Evolutionary conservation across 495 filamentous ascomycete genomes (phyloP).

Genomic region (Hypoxylon lienhwacheense): DNA sequence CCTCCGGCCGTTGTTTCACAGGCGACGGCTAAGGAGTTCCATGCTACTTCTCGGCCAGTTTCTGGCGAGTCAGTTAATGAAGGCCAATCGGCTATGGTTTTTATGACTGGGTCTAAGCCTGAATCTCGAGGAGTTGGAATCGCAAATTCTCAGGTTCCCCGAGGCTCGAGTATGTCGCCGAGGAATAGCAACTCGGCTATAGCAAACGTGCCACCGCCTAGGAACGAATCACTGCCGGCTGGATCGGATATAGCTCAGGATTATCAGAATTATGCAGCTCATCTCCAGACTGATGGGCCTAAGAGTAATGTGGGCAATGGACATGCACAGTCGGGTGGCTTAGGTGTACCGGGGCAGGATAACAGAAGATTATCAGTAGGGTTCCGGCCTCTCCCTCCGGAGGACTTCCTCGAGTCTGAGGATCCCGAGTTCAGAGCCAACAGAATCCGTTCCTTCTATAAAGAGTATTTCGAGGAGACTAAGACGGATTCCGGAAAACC

Average conservation of each 20-base stretch:
- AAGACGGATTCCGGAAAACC: slow-evolving; percentile 58
- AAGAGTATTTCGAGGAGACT: slow-evolving; percentile 95
- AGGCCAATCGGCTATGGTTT: slow-evolving; percentile 12
- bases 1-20: slow-evolving; percentile 42
- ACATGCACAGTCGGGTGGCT: slow-evolving; percentile 37
- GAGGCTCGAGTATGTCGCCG: slow-evolving; percentile 17
- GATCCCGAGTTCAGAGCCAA: slow-evolving; percentile 94
- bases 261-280: slow-evolving; percentile 31
- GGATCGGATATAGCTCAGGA: slow-evolving; percentile 18
- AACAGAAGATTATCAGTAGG: slow-evolving; percentile 80
- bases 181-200: slow-evolving; percentile 7
- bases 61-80: slow-evolving; percentile 24
- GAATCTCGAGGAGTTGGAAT: slow-evolving; percentile 21
- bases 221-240: slow-evolving; percentile 32
- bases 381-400: slow-evolving; percentile 87
- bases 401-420: slow-evolving; percentile 66
- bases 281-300: slow-evolving; percentile 31
- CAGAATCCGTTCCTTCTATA: slow-evolving; percentile 97
- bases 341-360: slow-evolving; percentile 64
- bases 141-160: slow-evolving; percentile 17
- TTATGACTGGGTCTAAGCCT: slow-evolving; percentile 14
- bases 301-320: slow-evolving; percentile 19
- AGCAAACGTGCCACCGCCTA: slow-evolving; percentile 15
- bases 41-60: slow-evolving; percentile 22
- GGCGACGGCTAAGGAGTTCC: slow-evolving; percentile 17